A percentile compares a stretch with the other conserved stretches of the same genome.
Evolutionary conservation across 1,139 yeast genomes (phyloP).

Genomic region (Saccharomyces hybrid): DNA sequence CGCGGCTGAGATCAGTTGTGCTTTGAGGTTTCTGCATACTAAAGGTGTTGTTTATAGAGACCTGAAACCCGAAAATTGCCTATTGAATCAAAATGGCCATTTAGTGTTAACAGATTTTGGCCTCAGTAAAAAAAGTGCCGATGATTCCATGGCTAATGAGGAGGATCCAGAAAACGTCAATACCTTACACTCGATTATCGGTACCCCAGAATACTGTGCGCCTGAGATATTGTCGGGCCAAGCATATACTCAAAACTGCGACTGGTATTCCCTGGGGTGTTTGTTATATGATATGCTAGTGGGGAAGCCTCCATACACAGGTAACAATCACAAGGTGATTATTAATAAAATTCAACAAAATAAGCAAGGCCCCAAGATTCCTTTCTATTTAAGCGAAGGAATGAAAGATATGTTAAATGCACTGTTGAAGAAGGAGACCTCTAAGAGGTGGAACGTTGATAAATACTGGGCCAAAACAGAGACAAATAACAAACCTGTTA

Average conservation of each 20-base stretch:
- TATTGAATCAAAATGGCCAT: slow-evolving; percentile 72
- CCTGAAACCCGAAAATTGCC: slow-evolving; percentile 87
- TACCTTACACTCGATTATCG: slow-evolving; percentile 65
- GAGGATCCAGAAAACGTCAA: slow-evolving; percentile 26
- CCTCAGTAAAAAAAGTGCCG: slow-evolving; percentile 54
- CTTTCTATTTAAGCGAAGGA: slow-evolving; percentile 73
- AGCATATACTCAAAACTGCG: slow-evolving; percentile 80
- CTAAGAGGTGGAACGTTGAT: slow-evolving; percentile 66
- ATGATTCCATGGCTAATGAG: slow-evolving; percentile 18
- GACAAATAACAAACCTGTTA: slow-evolving; percentile 34
- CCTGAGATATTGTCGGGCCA: slow-evolving; percentile 86
- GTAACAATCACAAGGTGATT: slow-evolving; percentile 74
- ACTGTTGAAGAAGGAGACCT: slow-evolving; percentile 65
- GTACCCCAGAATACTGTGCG: slow-evolving; percentile 95
- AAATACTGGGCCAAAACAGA: slow-evolving; percentile 29
- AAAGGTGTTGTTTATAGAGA: slow-evolving; percentile 88
- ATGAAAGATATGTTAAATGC: slow-evolving; percentile 77
- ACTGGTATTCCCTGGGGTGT: slow-evolving; percentile 97
- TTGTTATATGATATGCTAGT: slow-evolving; percentile 80
- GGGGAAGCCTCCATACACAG: slow-evolving; percentile 92
- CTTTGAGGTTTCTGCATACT: slow-evolving; percentile 70
- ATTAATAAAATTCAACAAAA: slow-evolving; percentile 74
- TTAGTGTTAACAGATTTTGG: slow-evolving; percentile 90
- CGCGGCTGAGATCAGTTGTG: slow-evolving; percentile 80
- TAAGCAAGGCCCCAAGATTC: slow-evolving; percentile 54